Evolutionary conservation across 2,329 filamentous ascomycete genomes (phyloP).

Genomic region (Gremmenia infestans): DNA sequence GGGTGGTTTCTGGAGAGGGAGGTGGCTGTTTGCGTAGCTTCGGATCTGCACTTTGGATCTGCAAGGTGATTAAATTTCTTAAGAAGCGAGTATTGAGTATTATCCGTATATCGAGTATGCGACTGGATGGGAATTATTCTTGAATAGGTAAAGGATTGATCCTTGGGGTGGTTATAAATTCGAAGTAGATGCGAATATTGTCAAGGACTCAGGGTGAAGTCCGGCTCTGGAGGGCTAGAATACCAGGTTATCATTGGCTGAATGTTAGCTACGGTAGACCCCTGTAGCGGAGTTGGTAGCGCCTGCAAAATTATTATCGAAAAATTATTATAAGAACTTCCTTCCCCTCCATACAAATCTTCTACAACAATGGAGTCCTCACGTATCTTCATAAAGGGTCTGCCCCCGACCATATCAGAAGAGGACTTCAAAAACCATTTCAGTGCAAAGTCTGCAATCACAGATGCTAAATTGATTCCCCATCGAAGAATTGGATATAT

Average conservation of each 20-base stretch:
- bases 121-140: no score
- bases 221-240: no score
- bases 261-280: no score
- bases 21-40: not conserved
- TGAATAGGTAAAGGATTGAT: no score
- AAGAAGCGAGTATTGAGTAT: no score
- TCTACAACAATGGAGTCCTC: conserved; percentile 43
- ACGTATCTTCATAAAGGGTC: conserved; percentile 71
- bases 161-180: no score
- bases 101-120: no score
- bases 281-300: no score
- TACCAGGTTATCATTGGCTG: no score
- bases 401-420: conserved; percentile 82
- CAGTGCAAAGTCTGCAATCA: conserved; percentile 67
- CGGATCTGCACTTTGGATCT: not conserved
- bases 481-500: conserved; percentile 92
- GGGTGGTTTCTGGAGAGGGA: not conserved
- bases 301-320: not conserved
- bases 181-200: no score
- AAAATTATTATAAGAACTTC: not conserved
- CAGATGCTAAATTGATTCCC: conserved; percentile 87
- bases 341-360: not conserved
- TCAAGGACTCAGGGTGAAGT: no score
- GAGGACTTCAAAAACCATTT: conserved; percentile 88
- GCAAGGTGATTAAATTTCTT: not conserved